A percentile compares a stretch with the other conserved stretches of the same genome.
phyloP scores from a whole-genome alignment of 495 filamentous ascomycete genomes.

The Talaromyces proteolyticus region DNA sequence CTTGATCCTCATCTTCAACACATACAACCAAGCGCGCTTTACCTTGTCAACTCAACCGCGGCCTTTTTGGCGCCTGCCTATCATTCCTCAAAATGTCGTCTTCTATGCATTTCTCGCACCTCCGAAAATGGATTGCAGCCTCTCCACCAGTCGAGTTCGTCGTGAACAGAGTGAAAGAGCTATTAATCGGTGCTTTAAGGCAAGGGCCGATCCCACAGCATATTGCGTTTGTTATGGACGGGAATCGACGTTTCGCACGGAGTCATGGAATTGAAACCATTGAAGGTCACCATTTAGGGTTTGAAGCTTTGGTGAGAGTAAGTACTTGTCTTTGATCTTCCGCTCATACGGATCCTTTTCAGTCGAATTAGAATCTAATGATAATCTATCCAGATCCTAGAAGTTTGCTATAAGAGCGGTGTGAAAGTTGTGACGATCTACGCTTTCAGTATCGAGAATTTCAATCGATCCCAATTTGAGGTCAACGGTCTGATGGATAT shows the following conservation, averaged over 20 bases:
- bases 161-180: slow-evolving; percentile 62
- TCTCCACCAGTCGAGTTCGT: slow-evolving; percentile 87
- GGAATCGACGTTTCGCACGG: slow-evolving; percentile 86
- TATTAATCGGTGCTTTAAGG: slow-evolving; percentile 79
- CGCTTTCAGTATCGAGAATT: slow-evolving; percentile 98
- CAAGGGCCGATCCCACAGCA: slow-evolving; percentile 91
- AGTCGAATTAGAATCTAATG: no score
- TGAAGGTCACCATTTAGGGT: slow-evolving; percentile 94
- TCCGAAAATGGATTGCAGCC: slow-evolving; percentile 81
- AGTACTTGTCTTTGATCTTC: slow-evolving; percentile 10
- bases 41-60: neutral
- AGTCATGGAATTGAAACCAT: slow-evolving; percentile 91
- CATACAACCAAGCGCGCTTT: neutral
- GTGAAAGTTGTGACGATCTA: slow-evolving; percentile 94
- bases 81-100: slow-evolving; percentile 31
- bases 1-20: neutral
- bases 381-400: slow-evolving; percentile 59
- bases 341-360: no score
- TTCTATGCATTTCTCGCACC: slow-evolving; percentile 63
- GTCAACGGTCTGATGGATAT: slow-evolving; percentile 98
- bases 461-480: slow-evolving; percentile 96
- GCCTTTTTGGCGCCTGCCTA: neutral
- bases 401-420: slow-evolving; percentile 95
- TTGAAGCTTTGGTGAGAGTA: slow-evolving; percentile 86
- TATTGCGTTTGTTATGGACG: slow-evolving; percentile 98